Conservation (phyloP, 2,329 filamentous ascomycete genomes). For the Sordariomycetes sp. region DNA sequence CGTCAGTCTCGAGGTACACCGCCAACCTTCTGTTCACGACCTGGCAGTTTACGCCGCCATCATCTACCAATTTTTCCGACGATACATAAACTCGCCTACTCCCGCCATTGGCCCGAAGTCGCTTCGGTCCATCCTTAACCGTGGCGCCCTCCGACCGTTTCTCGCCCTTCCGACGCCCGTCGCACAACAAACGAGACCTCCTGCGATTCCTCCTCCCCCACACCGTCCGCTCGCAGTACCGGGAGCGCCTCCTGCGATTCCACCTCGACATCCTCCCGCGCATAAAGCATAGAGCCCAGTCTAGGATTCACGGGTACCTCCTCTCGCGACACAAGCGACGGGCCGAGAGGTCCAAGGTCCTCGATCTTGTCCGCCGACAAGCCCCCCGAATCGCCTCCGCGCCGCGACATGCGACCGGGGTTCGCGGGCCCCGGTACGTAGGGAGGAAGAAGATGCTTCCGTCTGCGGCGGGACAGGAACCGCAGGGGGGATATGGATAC, state of each 20-base stretch:
- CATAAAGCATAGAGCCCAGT: slow-evolving; percentile 59
- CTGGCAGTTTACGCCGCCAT: neutral
- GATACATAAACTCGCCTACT: neutral
- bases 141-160: slow-evolving; percentile 31
- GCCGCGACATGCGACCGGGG: slow-evolving; percentile 14
- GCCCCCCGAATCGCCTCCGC: slow-evolving; percentile 13
- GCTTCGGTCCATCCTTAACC: slow-evolving; percentile 12
- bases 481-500: slow-evolving; percentile 6
- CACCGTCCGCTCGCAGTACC: slow-evolving; percentile 45
- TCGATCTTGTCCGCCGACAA: slow-evolving; percentile 26
- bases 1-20: too few species aligned
- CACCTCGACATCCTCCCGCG: slow-evolving; percentile 62
- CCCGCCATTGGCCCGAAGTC: neutral
- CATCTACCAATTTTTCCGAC: neutral
- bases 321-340: slow-evolving; percentile 48
- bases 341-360: slow-evolving; percentile 27
- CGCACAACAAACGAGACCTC: slow-evolving; percentile 32
- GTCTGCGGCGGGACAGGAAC: neutral
- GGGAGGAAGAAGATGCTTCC: slow-evolving; percentile 1
- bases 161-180: slow-evolving; percentile 13
- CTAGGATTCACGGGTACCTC: slow-evolving; percentile 63
- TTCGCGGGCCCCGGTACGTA: slow-evolving; percentile 9
- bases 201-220: slow-evolving; percentile 58
- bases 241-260: slow-evolving; percentile 54
- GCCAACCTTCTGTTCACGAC: neutral